phyloP scores from a whole-genome alignment of 129 eudicot species.

The Tanacetum coccineum region DNA sequence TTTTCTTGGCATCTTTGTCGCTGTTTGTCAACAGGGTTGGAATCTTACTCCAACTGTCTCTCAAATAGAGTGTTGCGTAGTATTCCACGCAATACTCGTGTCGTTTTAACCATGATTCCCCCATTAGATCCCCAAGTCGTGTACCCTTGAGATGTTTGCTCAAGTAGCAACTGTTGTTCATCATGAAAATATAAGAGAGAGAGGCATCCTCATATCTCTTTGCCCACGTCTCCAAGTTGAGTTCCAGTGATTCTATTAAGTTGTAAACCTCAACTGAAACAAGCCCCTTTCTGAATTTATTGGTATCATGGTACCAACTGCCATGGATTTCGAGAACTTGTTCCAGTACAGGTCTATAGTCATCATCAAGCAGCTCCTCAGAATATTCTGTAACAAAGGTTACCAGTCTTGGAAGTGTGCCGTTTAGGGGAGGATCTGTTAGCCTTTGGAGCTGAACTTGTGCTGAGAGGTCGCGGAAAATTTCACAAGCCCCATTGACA shows the following conservation, averaged over 20 bases:
- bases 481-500: slow-evolving; percentile 56
- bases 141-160: slow-evolving; percentile 47
- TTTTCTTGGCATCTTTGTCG: slow-evolving; percentile 48
- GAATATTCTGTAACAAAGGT: slow-evolving; percentile 59
- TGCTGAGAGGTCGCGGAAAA: slow-evolving; percentile 53
- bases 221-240: slow-evolving; percentile 73
- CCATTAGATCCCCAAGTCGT: slow-evolving; percentile 76
- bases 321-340: slow-evolving; percentile 66
- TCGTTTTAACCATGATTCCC: slow-evolving; percentile 50
- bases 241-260: slow-evolving; percentile 53
- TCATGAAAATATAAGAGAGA: slow-evolving; percentile 60
- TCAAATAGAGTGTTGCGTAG: slow-evolving; percentile 40
- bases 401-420: slow-evolving; percentile 64
- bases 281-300: slow-evolving; percentile 26
- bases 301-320: slow-evolving; percentile 42
- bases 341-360: slow-evolving; percentile 45
- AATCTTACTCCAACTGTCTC: slow-evolving; percentile 78
- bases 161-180: slow-evolving; percentile 70
- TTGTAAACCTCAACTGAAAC: slow-evolving; percentile 41
- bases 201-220: slow-evolving; percentile 47
- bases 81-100: slow-evolving; percentile 42
- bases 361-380: slow-evolving; percentile 57
- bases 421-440: slow-evolving; percentile 57
- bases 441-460: slow-evolving; percentile 72
- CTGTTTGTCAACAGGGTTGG: slow-evolving; percentile 45